Percentiles rank a stretch among this genome's conserved stretches.
Conservation (phyloP, 139 green algal species). For the Coelastrella sp. region DNA sequence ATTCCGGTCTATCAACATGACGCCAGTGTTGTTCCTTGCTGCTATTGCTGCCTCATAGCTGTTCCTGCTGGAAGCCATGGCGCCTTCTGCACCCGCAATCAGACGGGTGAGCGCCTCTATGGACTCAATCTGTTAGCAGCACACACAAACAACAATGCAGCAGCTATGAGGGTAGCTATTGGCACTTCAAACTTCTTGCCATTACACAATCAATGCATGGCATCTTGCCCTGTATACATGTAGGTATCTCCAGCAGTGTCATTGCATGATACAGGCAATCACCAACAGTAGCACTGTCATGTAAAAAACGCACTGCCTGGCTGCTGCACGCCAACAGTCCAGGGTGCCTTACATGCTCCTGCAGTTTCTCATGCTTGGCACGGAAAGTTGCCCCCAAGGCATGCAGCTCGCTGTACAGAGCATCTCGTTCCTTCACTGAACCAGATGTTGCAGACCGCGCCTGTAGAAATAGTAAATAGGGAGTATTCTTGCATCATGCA, state of each 20-base stretch:
- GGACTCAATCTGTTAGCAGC: constrained; percentile 18
- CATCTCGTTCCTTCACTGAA: constrained; percentile 67
- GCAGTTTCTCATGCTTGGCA: constrained; percentile 70
- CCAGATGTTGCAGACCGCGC: constrained; percentile 35
- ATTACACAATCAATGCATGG: too few species aligned
- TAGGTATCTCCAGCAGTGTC: too few species aligned
- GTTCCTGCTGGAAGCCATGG: not conserved
- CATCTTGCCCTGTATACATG: too few species aligned
- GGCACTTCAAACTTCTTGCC: too few species aligned
- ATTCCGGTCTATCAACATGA: constrained; percentile 78
- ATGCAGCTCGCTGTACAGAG: constrained; percentile 76
- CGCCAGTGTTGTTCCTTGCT: constrained; percentile 57
- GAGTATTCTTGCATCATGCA: not conserved
- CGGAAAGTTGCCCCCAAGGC: constrained; percentile 66
- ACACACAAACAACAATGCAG: not conserved
- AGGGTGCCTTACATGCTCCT: constrained; percentile 72
- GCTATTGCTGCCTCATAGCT: constrained; percentile 52
- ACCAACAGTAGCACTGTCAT: too few species aligned
- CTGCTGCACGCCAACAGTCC: not conserved
- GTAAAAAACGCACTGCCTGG: too few species aligned
- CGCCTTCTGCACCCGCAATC: constrained; percentile 11
- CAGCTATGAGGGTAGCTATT: too few species aligned
- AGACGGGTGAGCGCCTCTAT: constrained; percentile 13
- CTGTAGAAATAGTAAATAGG: not conserved
- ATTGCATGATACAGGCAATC: too few species aligned